Evolutionary conservation across 179 eudicot genomes (phyloP).

Genomic region (Beta lomatogona): DNA sequence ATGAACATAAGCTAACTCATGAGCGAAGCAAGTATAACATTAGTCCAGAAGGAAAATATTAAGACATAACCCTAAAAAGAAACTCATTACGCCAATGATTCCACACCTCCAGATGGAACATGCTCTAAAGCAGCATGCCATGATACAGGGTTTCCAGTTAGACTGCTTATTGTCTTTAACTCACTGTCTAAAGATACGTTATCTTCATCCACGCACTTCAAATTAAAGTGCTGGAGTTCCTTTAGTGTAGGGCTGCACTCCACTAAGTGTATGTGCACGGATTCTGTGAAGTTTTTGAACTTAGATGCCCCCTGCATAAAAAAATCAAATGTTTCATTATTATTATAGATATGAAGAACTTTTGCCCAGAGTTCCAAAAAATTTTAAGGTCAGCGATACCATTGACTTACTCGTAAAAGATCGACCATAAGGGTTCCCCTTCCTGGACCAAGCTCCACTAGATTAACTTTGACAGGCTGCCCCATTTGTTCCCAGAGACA

Average conservation of each 20-base stretch:
- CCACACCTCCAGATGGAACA: conserved; percentile 90
- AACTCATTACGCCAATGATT: neutral
- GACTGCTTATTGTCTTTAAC: conserved; percentile 42
- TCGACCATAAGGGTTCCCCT: conserved; percentile 98
- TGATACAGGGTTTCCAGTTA: conserved; percentile 72
- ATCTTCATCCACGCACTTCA: conserved; percentile 66
- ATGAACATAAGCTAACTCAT: no score
- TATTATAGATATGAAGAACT: neutral
- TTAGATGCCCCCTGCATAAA: conserved; percentile 76
- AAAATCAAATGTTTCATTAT: neutral
- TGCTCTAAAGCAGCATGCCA: conserved; percentile 92
- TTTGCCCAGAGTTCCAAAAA: neutral
- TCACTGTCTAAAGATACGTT: conserved; percentile 29
- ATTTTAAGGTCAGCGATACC: neutral
- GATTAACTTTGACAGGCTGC: conserved; percentile 63
- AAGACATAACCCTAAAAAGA: no score
- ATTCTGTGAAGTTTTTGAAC: conserved; percentile 63
- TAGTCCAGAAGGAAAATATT: no score
- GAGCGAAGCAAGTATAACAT: no score
- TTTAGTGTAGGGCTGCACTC: conserved; percentile 88
- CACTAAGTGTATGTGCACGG: conserved; percentile 79
- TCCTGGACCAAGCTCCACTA: conserved; percentile 98
- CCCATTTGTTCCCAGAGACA: conserved; percentile 99
- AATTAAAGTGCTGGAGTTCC: conserved; percentile 65
- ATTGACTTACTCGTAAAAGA: conserved; percentile 70